phyloP scores from a whole-genome alignment of 129 eudicot genomes.

The Cynara cardunculus region DNA sequence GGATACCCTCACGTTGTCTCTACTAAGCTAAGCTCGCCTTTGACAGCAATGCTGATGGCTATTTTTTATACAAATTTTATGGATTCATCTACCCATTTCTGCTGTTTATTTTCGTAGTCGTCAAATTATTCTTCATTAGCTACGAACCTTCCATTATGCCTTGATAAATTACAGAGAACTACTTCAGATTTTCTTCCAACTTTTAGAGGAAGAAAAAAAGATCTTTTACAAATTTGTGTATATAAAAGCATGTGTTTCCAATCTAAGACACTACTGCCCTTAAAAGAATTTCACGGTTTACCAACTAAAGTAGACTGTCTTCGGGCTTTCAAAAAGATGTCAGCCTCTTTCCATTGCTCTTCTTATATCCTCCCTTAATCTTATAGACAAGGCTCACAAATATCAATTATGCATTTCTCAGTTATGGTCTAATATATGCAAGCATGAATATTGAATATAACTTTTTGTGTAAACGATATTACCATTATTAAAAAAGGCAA shows the following conservation, averaged over 20 bases:
- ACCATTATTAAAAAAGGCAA: neutral
- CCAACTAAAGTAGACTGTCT: neutral
- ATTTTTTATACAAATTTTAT: neutral
- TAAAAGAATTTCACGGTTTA: neutral
- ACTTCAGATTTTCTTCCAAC: neutral
- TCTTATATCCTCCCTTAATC: neutral
- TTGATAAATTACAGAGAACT: neutral
- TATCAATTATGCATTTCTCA: neutral
- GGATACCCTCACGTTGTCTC: neutral
- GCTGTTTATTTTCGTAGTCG: neutral
- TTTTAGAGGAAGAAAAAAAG: neutral
- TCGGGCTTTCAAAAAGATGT: neutral
- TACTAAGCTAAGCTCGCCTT: neutral
- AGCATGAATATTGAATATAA: neutral
- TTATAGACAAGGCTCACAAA: neutral
- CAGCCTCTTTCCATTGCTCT: neutral
- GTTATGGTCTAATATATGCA: neutral
- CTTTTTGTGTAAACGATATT: neutral
- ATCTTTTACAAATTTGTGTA: neutral
- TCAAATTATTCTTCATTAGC: neutral
- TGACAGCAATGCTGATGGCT: neutral
- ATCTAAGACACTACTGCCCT: neutral
- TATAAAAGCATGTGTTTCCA: neutral
- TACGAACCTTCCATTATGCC: neutral
- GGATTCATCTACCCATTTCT: neutral